These are phyloP conservation scores for Suhomyces chickasaworum DNA, from an alignment of 1,139 yeast genomes.

Conservation along the genomic window DNA sequence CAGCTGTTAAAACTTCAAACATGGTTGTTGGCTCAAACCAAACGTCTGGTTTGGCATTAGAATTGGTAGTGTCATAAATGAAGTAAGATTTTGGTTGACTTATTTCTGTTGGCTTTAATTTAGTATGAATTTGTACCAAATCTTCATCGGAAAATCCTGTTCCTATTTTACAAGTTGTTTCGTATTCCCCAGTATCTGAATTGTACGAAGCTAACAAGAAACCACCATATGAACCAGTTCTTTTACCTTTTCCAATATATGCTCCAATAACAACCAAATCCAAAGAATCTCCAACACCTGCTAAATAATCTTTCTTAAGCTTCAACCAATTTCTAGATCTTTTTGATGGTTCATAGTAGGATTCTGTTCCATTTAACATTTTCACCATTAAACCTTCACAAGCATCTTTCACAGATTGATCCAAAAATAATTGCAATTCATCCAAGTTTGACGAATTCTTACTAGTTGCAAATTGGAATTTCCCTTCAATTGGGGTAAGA, in stretches of 20 bases:
- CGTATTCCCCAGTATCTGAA: conserved; percentile 87
- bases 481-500: conserved; percentile 68
- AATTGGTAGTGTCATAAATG: conserved; percentile 62
- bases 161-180: conserved; percentile 95
- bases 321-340: conserved; percentile 95
- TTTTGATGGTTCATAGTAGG: conserved; percentile 90
- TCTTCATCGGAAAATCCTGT: conserved; percentile 95
- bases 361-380: conserved; percentile 76
- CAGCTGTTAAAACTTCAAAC: conserved; percentile 94
- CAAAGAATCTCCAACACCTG: conserved; percentile 93
- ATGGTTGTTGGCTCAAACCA: conserved; percentile 92
- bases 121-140: conserved; percentile 58
- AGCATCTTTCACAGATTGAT: conserved; percentile 82
- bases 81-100: conserved; percentile 68
- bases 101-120: conserved; percentile 70
- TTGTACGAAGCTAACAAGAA: conserved; percentile 88
- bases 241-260: conserved; percentile 88
- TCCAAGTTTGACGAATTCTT: conserved; percentile 73
- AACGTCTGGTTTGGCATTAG: conserved; percentile 80
- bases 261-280: conserved; percentile 96
- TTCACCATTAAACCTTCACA: conserved; percentile 98
- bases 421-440: conserved; percentile 83
- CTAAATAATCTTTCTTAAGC: conserved; percentile 88
- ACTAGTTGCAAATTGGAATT: conserved; percentile 77
- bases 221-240: conserved; percentile 95